Percentiles rank a stretch among this genome's conserved stretches.
Evolutionary conservation across 1,284 basidiomycete genomes (phyloP).

Genomic region (Volvariella volvacea): DNA sequence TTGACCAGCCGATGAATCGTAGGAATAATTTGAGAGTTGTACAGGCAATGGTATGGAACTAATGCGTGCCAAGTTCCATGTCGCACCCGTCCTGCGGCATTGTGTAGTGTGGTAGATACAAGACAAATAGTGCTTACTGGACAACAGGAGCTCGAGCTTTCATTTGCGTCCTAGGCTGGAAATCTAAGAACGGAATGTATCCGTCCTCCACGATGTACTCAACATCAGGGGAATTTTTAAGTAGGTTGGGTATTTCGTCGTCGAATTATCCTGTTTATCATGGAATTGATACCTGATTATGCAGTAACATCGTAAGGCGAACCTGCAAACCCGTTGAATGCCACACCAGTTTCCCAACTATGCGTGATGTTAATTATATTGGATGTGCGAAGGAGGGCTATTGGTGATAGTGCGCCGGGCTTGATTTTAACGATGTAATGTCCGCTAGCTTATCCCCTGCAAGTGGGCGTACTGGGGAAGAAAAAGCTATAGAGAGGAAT

Average conservation of each 20-base stretch:
- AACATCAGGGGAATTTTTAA: slow-evolving; percentile 10
- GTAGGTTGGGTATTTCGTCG: slow-evolving; percentile 6
- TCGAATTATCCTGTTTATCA: slow-evolving; percentile 7
- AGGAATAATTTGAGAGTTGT: slow-evolving; percentile 3
- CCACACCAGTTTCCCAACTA: slow-evolving; percentile 2
- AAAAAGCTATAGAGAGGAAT: too few species aligned
- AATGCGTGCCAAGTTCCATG: slow-evolving; percentile 7
- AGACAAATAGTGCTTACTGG: too few species aligned
- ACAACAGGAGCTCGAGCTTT: not conserved
- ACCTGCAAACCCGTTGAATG: slow-evolving; percentile 13
- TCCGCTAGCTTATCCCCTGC: not conserved
- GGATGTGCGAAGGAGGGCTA: not conserved
- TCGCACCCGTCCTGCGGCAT: slow-evolving; percentile 7
- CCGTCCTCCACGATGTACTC: slow-evolving; percentile 14
- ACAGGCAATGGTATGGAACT: not conserved
- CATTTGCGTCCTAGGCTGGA: slow-evolving; percentile 1
- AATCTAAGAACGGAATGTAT: slow-evolving; percentile 1
- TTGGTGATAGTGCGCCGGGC: not conserved
- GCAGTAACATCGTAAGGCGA: not conserved
- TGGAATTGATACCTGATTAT: not conserved
- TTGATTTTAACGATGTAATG: not conserved
- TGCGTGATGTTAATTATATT: not conserved
- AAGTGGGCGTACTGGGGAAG: not conserved
- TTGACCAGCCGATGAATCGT: slow-evolving; percentile 5
- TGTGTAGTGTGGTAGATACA: too few species aligned